phyloP scores from a whole-genome alignment of 2,329 filamentous ascomycete species.

The Xylariomycetidae sp. region DNA sequence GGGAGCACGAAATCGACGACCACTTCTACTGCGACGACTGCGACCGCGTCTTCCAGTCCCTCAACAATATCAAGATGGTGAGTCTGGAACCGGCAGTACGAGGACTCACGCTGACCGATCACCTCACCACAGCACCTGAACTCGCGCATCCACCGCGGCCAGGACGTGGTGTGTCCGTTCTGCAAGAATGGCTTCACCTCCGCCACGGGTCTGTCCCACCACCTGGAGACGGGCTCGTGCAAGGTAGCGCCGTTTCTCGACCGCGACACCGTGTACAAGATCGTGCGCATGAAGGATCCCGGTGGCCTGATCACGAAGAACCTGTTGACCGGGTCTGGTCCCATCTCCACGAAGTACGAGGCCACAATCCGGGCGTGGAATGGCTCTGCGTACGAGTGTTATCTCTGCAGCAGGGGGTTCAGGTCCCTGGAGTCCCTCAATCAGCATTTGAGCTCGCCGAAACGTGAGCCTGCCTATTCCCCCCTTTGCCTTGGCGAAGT shows the following conservation, averaged over 20 bases:
- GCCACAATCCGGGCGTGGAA: conserved; percentile 10
- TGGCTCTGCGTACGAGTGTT: conserved; percentile 10
- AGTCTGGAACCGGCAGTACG: too few relatives aligned
- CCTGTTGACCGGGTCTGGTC: conserved; percentile 28
- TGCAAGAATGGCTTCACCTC: conserved; percentile 41
- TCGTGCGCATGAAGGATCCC: conserved; percentile 40
- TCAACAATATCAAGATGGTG: conserved; percentile 28
- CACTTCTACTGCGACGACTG: conserved; percentile 31
- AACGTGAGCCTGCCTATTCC: conserved; percentile 32
- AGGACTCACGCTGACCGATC: too few relatives aligned
- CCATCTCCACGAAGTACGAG: conserved; percentile 8
- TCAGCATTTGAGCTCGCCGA: conserved; percentile 47
- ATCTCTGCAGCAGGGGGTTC: conserved; percentile 10
- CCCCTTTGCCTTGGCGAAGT: not conserved
- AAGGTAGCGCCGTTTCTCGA: conserved; percentile 28
- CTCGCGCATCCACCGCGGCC: conserved; percentile 42
- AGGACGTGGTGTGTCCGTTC: conserved; percentile 45
- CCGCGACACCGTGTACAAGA: conserved; percentile 40
- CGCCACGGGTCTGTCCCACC: conserved; percentile 48
- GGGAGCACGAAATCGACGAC: conserved; percentile 21
- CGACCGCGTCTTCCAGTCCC: conserved; percentile 22
- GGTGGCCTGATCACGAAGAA: conserved; percentile 44
- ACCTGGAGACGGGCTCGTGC: conserved; percentile 52
- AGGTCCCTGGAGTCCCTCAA: conserved; percentile 29
- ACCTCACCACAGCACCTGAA: conserved; percentile 43